phyloP scores from a whole-genome alignment of 75 land plant genomes.

The Cunninghamia lanceolata region DNA sequence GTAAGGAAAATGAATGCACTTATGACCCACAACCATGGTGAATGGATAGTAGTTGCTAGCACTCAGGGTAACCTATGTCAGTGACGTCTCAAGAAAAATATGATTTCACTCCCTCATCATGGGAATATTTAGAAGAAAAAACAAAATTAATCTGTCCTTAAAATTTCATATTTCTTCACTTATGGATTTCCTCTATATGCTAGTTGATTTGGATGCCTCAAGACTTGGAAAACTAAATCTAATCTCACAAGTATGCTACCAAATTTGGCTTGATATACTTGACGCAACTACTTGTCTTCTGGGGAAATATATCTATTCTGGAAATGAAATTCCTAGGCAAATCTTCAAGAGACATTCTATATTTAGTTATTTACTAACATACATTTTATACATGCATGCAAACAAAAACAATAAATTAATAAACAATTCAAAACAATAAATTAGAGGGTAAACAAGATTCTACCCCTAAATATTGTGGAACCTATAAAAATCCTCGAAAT shows the following conservation, averaged over 20 bases:
- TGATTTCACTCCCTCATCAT: not conserved
- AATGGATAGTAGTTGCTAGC: not conserved
- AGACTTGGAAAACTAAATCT: not conserved
- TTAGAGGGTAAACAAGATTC: too few species aligned
- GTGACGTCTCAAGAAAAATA: not conserved
- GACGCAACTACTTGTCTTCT: not conserved
- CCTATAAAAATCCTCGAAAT: not conserved
- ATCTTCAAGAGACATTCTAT: not conserved
- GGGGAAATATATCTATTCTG: too few species aligned
- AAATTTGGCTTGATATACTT: not conserved
- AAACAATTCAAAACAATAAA: too few species aligned
- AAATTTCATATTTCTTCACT: not conserved
- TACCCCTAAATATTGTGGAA: not conserved
- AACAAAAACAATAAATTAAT: not conserved
- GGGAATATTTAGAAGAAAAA: not conserved
- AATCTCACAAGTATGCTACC: not conserved
- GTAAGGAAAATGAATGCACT: not conserved
- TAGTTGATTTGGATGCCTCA: not conserved
- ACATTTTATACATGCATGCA: not conserved
- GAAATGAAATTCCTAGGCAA: not conserved
- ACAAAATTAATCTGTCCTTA: not conserved
- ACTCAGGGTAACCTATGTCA: not conserved
- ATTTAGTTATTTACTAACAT: not conserved
- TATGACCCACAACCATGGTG: not conserved
- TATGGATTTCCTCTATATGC: not conserved